Base-by-base conservation (phyloP, 2,329 filamentous ascomycete species). In the Lasiodiplodia hormozganensis region DNA sequence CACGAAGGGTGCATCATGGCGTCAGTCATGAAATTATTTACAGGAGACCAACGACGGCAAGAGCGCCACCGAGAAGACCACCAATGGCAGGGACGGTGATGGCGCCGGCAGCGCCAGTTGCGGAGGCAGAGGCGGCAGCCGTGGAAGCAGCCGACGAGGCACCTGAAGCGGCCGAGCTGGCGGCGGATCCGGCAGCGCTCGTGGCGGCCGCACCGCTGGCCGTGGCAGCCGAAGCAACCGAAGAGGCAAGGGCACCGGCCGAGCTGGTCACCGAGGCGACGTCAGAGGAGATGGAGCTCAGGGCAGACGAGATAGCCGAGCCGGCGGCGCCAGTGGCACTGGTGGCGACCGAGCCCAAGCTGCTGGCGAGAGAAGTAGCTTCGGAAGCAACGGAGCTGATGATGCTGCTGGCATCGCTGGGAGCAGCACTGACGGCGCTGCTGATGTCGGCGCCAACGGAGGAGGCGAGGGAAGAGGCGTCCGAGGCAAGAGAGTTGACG, bases 21-120 rank as follows among this genome's bases (percentile, higher is more conserved):
- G 31, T 67, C 65, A 62, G 21, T 40, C 54, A 43, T 31, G 28
- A 53, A 12, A 23, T 16, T 53, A 65, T 69, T 69, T 69, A 69
- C 67, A 69, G 43, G 40, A 69, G 67, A 58, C 67, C 67, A 53
- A 43, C 31, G 16, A 65, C 60, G 12, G 62, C 60, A 52, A 69
- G 18, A 54, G 47, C 67, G 25, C 51, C 67, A 43, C 67, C 67
- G 40, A 69, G 38, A 43, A 65, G 31, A 43, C 60, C 53, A 7
- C 67, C 67, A 4, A 69, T 21, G 47, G 62, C 60, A 40, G 67
- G 67, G 2, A 69, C 21, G 40, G 54, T n/a, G 34, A 58, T 43
- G 38, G 52, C 14, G 51, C 25, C 38, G 7, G 65, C 65, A 16
- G 54, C 40, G 14, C 53, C 52, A 54, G 52, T 57, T 8, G 56